Evolutionary conservation across 495 filamentous ascomycete species (phyloP).

Genomic region (Penicillium longicatenatum): DNA sequence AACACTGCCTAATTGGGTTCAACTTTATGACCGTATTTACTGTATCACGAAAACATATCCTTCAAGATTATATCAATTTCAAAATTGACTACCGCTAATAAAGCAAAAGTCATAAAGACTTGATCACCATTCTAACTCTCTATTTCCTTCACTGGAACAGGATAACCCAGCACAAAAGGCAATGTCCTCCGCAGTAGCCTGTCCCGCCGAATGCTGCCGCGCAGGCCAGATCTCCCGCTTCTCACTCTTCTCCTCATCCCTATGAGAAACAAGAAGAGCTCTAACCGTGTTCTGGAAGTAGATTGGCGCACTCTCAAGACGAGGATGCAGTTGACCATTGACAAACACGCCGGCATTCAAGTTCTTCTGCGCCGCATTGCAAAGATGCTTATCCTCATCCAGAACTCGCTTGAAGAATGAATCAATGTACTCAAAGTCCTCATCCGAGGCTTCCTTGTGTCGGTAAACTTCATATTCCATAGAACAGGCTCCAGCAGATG

Average conservation of each 20-base stretch:
- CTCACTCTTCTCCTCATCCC: constrained; percentile 37
- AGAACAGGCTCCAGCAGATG: constrained; percentile 29
- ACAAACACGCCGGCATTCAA: constrained; percentile 48
- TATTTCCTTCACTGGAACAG: constrained; percentile 15
- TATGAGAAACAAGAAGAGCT: constrained; percentile 39
- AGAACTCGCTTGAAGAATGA: constrained; percentile 44
- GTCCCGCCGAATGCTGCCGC: constrained; percentile 32
- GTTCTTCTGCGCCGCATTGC: constrained; percentile 47
- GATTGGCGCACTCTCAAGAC: constrained; percentile 42
- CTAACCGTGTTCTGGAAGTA: constrained; percentile 50
- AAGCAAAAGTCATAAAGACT: not conserved
- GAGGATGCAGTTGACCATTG: constrained; percentile 50
- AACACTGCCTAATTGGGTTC: constrained; percentile 3
- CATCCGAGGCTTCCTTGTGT: constrained; percentile 39
- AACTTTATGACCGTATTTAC: not conserved
- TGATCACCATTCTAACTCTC: constrained; percentile 22
- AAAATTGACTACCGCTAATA: constrained; percentile 1
- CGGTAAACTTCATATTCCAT: constrained; percentile 52
- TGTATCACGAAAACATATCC: not conserved
- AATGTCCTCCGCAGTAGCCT: constrained; percentile 35
- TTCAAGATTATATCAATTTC: not conserved
- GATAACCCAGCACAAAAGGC: constrained; percentile 37
- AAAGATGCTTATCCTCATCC: constrained; percentile 48
- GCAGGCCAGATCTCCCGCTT: constrained; percentile 51
- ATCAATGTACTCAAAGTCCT: constrained; percentile 42